phyloP scores from a whole-genome alignment of 495 filamentous ascomycete genomes.

The Pyrenopolyporus hunteri region DNA sequence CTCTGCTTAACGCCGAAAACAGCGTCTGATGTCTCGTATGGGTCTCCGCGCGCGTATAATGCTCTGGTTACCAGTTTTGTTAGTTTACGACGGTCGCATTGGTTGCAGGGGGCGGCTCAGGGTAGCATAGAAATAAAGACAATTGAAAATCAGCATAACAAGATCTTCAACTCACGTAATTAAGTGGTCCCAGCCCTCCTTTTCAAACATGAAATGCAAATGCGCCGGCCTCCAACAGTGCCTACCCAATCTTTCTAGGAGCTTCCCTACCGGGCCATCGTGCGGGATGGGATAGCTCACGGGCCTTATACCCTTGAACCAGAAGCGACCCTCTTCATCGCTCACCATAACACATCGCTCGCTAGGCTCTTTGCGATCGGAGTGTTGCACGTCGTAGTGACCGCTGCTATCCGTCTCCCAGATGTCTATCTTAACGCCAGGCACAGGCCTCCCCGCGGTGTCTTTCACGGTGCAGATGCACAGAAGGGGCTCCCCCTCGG shows the following conservation, averaged over 20 bases:
- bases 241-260: slow-evolving; percentile 71
- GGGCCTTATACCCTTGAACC: slow-evolving; percentile 86
- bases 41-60: slow-evolving; percentile 81
- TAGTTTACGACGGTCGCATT: too few species aligned
- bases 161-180: slow-evolving; percentile 70
- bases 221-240: slow-evolving; percentile 86
- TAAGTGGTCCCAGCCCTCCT: slow-evolving; percentile 78
- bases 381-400: slow-evolving; percentile 89
- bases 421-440: slow-evolving; percentile 80
- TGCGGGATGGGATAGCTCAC: slow-evolving; percentile 90
- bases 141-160: not conserved
- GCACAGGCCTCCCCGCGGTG: slow-evolving; percentile 67
- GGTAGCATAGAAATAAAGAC: not conserved
- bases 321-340: slow-evolving; percentile 75
- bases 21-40: slow-evolving; percentile 88
- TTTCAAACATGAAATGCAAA: slow-evolving; percentile 96
- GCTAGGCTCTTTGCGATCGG: slow-evolving; percentile 71
- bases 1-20: slow-evolving; percentile 94
- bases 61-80: slow-evolving; percentile 54
- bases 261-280: slow-evolving; percentile 85
- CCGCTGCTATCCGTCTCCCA: slow-evolving; percentile 93
- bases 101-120: too few species aligned
- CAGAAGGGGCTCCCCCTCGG: slow-evolving; percentile 72
- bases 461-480: slow-evolving; percentile 79
- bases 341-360: slow-evolving; percentile 80